Percentiles rank a stretch among this genome's conserved stretches.
These are phyloP conservation scores for Solanum pennellii DNA, from an alignment of 257 asterid species.

Conservation along the genomic window DNA sequence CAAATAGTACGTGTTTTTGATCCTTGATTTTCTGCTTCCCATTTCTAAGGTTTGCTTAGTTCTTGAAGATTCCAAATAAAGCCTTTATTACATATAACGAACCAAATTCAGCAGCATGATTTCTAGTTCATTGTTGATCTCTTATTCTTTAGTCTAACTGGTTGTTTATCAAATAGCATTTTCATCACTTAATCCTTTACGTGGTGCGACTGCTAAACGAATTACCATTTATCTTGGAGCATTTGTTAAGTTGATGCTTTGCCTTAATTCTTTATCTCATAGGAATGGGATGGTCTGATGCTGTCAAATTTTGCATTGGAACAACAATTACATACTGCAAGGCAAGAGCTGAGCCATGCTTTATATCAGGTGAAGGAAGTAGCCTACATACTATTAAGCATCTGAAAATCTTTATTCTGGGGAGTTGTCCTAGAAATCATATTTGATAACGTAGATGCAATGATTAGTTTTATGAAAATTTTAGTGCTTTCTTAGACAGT, in stretches of 20 bases:
- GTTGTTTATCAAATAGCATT: background rate
- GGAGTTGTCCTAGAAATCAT: background rate
- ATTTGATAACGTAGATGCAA: background rate
- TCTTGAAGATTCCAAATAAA: background rate
- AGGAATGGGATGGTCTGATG: conserved; percentile 99
- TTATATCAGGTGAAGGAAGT: conserved; percentile 63
- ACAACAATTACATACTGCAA: conserved; percentile 86
- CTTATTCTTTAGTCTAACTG: background rate
- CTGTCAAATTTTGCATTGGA: conserved; percentile 91
- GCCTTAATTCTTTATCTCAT: background rate
- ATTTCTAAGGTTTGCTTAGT: background rate
- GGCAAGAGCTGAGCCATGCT: conserved; percentile 99
- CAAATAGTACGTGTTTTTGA: conserved; percentile 56
- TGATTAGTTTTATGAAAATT: background rate
- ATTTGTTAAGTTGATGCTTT: background rate
- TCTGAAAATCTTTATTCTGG: background rate
- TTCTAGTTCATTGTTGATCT: background rate
- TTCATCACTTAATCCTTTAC: background rate
- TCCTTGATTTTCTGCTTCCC: conserved; percentile 1
- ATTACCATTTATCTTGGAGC: background rate
- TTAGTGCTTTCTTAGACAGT: background rate
- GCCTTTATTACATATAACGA: background rate
- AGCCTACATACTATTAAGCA: background rate
- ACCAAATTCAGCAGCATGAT: background rate
- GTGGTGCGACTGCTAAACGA: background rate